Conservation (phyloP, 176 grass and related monocot genomes). For the Ensete glaucum region DNA sequence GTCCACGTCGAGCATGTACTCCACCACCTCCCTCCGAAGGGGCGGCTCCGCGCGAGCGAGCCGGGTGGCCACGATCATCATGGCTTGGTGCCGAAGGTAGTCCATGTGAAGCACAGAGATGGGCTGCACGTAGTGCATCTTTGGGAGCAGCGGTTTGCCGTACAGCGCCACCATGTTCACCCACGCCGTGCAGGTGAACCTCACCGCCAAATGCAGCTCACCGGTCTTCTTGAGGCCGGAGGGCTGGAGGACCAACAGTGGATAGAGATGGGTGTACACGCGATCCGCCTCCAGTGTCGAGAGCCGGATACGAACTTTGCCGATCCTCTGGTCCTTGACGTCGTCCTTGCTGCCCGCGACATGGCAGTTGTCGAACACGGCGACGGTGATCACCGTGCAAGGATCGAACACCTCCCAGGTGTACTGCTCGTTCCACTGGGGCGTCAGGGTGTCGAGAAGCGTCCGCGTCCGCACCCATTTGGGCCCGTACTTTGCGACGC, state of each 20-base stretch:
- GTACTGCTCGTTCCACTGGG: constrained; percentile 76
- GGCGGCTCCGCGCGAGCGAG: constrained; percentile 46
- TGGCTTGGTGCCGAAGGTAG: constrained; percentile 38
- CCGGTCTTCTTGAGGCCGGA: constrained; percentile 58
- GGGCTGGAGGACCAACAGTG: constrained; percentile 33
- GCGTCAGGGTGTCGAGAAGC: constrained; percentile 26
- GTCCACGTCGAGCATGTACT: constrained; percentile 84
- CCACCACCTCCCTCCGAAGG: constrained; percentile 57
- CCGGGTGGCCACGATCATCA: constrained; percentile 40
- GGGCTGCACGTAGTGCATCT: constrained; percentile 66
- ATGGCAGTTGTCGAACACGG: constrained; percentile 57
- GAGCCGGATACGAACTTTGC: constrained; percentile 61
- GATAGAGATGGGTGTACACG: constrained; percentile 61
- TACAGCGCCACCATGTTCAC: constrained; percentile 57
- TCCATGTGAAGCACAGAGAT: constrained; percentile 51
- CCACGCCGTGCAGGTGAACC: constrained; percentile 78
- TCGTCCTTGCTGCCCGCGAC: background rate
- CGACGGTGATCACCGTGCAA: constrained; percentile 58
- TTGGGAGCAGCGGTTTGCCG: constrained; percentile 47
- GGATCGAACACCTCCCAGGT: constrained; percentile 83
- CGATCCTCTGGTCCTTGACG: constrained; percentile 34
- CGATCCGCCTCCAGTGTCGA: constrained; percentile 41
- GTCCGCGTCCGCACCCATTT: constrained; percentile 83
- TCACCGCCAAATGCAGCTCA: constrained; percentile 57
- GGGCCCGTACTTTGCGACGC: constrained; percentile 67